Percentiles rank a stretch among this genome's conserved stretches.
Evolutionary conservation across 768 basidiomycete genomes (phyloP).

Genomic region (Strobilomyces dryophilus): DNA sequence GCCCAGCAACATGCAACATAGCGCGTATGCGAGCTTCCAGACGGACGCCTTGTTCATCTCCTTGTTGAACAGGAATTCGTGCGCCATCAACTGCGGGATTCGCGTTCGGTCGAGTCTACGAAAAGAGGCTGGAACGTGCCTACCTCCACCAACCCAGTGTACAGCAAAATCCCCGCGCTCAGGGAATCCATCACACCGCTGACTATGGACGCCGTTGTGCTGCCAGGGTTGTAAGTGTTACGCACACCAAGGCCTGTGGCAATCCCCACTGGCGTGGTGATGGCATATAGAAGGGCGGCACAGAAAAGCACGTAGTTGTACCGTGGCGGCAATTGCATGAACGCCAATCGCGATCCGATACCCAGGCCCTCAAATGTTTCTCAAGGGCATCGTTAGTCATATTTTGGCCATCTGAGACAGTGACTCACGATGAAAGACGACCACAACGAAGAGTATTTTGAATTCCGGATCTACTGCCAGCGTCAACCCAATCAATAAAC

Average conservation of each 20-base stretch:
- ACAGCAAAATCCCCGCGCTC: slow-evolving; percentile 84
- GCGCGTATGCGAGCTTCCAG: slow-evolving; percentile 62
- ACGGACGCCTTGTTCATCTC: slow-evolving; percentile 75
- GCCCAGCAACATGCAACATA: slow-evolving; percentile 77
- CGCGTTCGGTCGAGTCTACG: neutral
- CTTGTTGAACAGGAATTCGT: slow-evolving; percentile 90
- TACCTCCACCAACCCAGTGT: slow-evolving; percentile 84
- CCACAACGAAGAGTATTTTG: slow-evolving; percentile 81
- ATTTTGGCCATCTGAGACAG: neutral
- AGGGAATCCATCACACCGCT: slow-evolving; percentile 82
- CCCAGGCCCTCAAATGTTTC: slow-evolving; percentile 95
- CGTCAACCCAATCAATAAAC: slow-evolving; percentile 84
- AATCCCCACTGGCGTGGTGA: slow-evolving; percentile 86
- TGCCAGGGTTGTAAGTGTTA: slow-evolving; percentile 76
- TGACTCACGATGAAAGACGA: slow-evolving; percentile 86
- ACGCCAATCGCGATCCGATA: slow-evolving; percentile 85
- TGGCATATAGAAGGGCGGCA: slow-evolving; percentile 63
- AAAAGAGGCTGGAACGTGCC: neutral
- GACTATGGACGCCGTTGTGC: slow-evolving; percentile 72
- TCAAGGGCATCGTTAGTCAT: slow-evolving; percentile 26
- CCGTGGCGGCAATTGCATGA: slow-evolving; percentile 52
- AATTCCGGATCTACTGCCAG: slow-evolving; percentile 85
- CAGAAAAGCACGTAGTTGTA: slow-evolving; percentile 55
- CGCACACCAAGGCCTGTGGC: slow-evolving; percentile 78
- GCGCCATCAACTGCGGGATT: slow-evolving; percentile 68